These are phyloP conservation scores for Dioszegia hungarica DNA, from an alignment of 768 basidiomycete species.

Conservation along the genomic window DNA sequence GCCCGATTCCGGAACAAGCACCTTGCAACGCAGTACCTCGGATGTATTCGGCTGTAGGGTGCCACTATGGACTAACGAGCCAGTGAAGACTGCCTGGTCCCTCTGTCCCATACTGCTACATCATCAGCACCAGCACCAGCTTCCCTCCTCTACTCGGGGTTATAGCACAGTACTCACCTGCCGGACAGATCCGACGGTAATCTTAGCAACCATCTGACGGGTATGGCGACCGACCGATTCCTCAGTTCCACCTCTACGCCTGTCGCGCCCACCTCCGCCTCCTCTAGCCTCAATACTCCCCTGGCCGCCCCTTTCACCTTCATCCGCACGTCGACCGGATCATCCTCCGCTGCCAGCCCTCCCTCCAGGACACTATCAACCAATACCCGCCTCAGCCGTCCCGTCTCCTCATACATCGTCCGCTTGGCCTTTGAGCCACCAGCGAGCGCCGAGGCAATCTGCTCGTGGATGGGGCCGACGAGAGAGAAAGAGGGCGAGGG, in stretches of 20 bases:
- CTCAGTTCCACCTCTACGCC: conserved; percentile 58
- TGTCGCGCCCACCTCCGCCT: not conserved
- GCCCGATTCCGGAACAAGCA: conserved; percentile 65
- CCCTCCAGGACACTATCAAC: conserved; percentile 63
- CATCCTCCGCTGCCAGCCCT: conserved; percentile 74
- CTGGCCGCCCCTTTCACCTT: conserved; percentile 47
- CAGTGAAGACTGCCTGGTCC: conserved; percentile 59
- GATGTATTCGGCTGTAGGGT: conserved; percentile 56
- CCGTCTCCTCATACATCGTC: conserved; percentile 88
- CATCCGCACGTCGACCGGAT: conserved; percentile 62
- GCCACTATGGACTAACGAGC: conserved; percentile 65
- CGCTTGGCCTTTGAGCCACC: conserved; percentile 61
- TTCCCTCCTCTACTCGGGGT: too few relatives aligned
- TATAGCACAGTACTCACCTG: too few relatives aligned
- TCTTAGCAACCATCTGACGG: conserved; percentile 59
- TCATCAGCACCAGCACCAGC: too few relatives aligned
- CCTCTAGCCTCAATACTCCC: conserved; percentile 15
- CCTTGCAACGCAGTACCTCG: conserved; percentile 53
- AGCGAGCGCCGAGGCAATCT: conserved; percentile 60
- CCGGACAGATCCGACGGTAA: conserved; percentile 44
- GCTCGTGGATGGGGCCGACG: conserved; percentile 52
- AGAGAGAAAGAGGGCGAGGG: conserved; percentile 68
- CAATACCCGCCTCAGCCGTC: conserved; percentile 64
- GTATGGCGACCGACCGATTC: conserved; percentile 67
- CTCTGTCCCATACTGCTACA: too few relatives aligned